Conservation (phyloP, 305 asterid genomes). For the Fraxinus nigra region DNA sequence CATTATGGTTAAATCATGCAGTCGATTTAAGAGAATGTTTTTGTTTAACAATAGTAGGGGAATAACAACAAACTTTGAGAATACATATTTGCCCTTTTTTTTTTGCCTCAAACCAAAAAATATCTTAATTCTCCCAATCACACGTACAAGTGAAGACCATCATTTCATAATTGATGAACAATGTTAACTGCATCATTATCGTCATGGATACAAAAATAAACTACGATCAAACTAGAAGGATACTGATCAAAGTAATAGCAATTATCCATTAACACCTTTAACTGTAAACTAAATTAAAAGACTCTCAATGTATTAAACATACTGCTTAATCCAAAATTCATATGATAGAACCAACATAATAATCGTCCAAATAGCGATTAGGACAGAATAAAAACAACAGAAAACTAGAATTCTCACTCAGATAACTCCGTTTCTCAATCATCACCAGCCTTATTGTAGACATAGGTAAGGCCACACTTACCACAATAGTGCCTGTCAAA, state of each 20-base stretch:
- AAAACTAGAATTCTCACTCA: not conserved
- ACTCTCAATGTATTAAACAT: not conserved
- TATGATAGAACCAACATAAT: not conserved
- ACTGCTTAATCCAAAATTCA: not conserved
- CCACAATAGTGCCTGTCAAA: not conserved
- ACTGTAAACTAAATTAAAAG: slow-evolving; percentile 10
- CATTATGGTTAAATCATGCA: not conserved
- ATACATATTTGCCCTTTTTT: no score
- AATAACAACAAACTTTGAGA: not conserved
- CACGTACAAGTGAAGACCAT: not conserved
- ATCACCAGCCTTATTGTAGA: not conserved
- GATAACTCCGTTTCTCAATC: not conserved
- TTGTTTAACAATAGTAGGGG: not conserved
- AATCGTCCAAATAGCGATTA: not conserved
- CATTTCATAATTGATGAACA: not conserved
- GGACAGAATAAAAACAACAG: not conserved
- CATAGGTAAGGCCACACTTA: not conserved
- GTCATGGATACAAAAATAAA: not conserved
- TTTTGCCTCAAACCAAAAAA: not conserved
- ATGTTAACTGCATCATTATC: not conserved
- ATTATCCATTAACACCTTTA: not conserved
- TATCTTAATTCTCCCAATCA: not conserved
- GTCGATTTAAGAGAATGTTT: not conserved
- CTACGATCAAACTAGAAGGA: not conserved
- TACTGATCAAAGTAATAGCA: not conserved